Conservation (phyloP, 305 asterid genomes). For the Salvia sclarea region DNA sequence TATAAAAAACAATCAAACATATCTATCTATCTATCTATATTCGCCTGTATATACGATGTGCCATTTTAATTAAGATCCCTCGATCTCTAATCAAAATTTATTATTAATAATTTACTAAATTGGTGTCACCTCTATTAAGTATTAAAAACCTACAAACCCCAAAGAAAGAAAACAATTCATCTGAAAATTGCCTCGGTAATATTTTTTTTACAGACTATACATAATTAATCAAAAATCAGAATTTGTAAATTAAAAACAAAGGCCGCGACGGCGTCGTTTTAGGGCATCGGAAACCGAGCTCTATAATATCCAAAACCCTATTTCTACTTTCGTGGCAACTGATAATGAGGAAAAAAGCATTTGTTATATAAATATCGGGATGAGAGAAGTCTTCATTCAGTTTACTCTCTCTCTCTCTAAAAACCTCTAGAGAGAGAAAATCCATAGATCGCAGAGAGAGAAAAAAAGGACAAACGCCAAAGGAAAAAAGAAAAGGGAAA, state of each 20-base stretch:
- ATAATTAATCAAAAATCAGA: background rate
- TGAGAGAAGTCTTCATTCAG: conserved; percentile 23
- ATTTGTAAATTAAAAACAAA: too few relatives aligned
- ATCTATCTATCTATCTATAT: too few relatives aligned
- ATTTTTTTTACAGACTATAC: too few relatives aligned
- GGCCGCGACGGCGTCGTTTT: conserved; percentile 22
- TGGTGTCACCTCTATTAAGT: too few relatives aligned
- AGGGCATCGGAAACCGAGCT: background rate
- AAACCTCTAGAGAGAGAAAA: conserved; percentile 38
- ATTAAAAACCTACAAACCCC: too few relatives aligned
- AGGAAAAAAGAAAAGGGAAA: background rate
- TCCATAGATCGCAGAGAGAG: conserved; percentile 31
- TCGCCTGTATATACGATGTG: too few relatives aligned
- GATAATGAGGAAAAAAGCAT: background rate
- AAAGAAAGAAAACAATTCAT: too few relatives aligned
- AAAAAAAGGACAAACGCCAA: conserved; percentile 16
- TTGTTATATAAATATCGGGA: conserved; percentile 26
- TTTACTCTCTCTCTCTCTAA: conserved; percentile 26
- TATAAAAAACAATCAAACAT: too few relatives aligned
- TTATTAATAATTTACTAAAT: too few relatives aligned
- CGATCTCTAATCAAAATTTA: too few relatives aligned
- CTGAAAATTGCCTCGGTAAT: too few relatives aligned
- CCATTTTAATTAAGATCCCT: too few relatives aligned
- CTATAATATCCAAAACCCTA: background rate
- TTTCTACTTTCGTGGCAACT: background rate